phyloP scores from a whole-genome alignment of 1,284 basidiomycete species.

The Fistulina hepatica region DNA sequence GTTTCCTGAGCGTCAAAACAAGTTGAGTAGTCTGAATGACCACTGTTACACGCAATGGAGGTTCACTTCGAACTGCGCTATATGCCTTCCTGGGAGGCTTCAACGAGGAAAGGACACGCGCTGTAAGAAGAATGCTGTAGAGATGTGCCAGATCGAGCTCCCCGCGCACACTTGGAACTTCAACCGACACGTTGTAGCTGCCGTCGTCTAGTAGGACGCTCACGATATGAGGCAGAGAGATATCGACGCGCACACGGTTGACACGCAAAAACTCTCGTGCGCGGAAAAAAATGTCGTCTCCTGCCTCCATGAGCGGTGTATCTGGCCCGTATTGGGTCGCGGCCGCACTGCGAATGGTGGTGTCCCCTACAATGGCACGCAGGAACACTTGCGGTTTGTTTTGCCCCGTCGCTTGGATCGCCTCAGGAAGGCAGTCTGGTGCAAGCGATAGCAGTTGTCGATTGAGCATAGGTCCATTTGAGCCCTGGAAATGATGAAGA shows the following conservation, averaged over 20 bases:
- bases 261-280: conserved; percentile 41
- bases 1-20: conserved; percentile 34
- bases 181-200: conserved; percentile 29
- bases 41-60: conserved; percentile 23
- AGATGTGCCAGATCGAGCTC: conserved; percentile 60
- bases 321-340: conserved; percentile 55
- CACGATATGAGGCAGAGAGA: conserved; percentile 25
- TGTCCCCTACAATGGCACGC: conserved; percentile 34
- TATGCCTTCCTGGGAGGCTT: conserved; percentile 5
- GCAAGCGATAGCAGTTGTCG: conserved; percentile 44
- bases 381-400: conserved; percentile 28
- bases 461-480: conserved; percentile 32
- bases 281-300: conserved; percentile 33
- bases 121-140: conserved; percentile 65
- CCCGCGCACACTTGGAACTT: conserved; percentile 31
- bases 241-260: conserved; percentile 28
- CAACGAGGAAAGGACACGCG: conserved; percentile 17
- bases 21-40: conserved; percentile 36
- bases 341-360: conserved; percentile 44
- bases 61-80: conserved; percentile 12
- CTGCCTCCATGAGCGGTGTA: conserved; percentile 45
- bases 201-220: conserved; percentile 18
- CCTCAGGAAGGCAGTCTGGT: conserved; percentile 51
- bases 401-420: conserved; percentile 36
- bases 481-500: conserved; percentile 29